Conservation (phyloP, 306 rosid genomes). For the Heteromeles arbutifolia region DNA sequence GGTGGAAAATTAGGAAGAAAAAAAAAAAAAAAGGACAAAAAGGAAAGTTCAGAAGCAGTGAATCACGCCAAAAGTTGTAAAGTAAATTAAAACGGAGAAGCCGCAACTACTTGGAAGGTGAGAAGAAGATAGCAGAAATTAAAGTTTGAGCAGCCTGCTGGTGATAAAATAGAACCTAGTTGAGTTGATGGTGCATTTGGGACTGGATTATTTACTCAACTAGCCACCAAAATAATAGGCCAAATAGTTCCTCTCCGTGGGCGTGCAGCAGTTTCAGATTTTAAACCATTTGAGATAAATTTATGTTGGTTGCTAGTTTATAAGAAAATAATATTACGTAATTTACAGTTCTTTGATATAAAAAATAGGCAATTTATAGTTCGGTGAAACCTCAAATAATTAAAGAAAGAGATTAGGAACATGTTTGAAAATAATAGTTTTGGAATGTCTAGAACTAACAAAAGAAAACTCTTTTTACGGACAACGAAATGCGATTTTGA, state of each 20-base stretch:
- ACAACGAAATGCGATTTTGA: too few species aligned
- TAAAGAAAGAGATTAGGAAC: too few species aligned
- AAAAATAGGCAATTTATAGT: too few species aligned
- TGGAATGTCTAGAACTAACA: too few species aligned
- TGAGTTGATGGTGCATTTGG: background rate
- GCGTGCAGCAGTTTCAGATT: background rate
- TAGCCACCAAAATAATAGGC: background rate
- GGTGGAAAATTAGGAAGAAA: background rate
- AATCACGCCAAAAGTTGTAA: constrained; percentile 19
- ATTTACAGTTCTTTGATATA: too few species aligned
- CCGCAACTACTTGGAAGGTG: background rate
- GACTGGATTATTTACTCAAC: background rate
- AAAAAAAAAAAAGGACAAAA: background rate
- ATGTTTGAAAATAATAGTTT: too few species aligned
- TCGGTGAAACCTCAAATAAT: too few species aligned
- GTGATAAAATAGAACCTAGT: constrained; percentile 22
- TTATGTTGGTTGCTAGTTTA: too few species aligned
- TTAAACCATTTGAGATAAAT: background rate
- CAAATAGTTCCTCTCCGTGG: background rate
- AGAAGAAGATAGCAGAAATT: background rate
- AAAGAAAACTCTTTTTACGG: too few species aligned
- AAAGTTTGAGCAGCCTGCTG: background rate
- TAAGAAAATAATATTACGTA: too few species aligned
- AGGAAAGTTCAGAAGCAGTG: constrained; percentile 17
- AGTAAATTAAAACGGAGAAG: constrained; percentile 10